Evolutionary conservation across 257 asterid genomes (phyloP), one percentile per base, ranked within the genome.

Genomic region (Rauvolfia tetraphylla): DNA sequence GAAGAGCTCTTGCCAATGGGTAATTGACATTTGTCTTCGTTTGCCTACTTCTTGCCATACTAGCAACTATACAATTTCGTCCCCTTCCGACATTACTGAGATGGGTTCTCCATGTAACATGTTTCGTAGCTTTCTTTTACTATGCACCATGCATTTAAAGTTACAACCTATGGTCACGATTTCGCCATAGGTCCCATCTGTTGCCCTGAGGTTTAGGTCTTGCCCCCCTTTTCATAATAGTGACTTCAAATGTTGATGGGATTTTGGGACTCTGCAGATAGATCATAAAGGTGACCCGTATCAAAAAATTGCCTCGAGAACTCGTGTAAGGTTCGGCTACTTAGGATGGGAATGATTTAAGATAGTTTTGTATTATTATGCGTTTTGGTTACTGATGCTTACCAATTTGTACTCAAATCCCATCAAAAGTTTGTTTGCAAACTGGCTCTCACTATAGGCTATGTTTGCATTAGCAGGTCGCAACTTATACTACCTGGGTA

Each of bases 51-150:
- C 57, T 68, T 72, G 51, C 65, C 44, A 58, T 41, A 3, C 48
- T 70, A 6, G 39, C 73, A 29, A 57, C 34, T 31, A 58, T 75
- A 41, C 77, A 36, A n/a, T 73, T 34, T 75, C 74, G n/a, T 69
- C 77, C 31, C 10, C 71, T 38, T 62, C 41, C 29, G 59, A 42
- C 69, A 62, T 72, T 59, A 27, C 61, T 18, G 38, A 18, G 36
- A 72, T 34, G 57, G 38, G 39, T 54, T 73, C 81, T 77, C 69
- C 83, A 79, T 31, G 69, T 49, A 66, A 29, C 86, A 80, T 84
- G 90, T 81, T 84, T 73, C 76, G 89, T 86, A 70, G 83, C 84
- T 86, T 85, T 88, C 95, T 81, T 87, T 91, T 80, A 7, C 79
- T 83, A 48, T 63, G 80, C 81, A 85, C 91, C 97, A 87, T 75